Evolutionary conservation across 352 stramenopile genomes (phyloP).

Genomic region (Aphanomyces euteiches): DNA sequence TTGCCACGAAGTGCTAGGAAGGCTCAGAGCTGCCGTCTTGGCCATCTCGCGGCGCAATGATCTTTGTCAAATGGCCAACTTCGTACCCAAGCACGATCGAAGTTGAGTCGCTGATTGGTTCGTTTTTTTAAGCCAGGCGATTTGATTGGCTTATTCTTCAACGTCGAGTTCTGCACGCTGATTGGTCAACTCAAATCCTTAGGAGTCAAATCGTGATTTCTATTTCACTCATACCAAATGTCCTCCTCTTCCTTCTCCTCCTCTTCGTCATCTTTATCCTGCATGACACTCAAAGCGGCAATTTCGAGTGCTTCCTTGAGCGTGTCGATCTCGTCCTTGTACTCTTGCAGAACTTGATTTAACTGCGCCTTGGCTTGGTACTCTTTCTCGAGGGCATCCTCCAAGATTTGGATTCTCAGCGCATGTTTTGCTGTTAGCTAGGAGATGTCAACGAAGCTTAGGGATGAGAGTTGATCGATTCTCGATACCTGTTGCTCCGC

Average conservation of each 20-base stretch:
- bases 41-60: conserved; percentile 1
- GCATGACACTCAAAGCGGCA: conserved; percentile 50
- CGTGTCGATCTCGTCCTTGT: conserved; percentile 71
- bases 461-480: not conserved
- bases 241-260: conserved; percentile 23
- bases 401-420: conserved; percentile 44
- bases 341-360: conserved; percentile 53
- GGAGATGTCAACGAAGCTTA: not conserved
- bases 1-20: conserved; percentile 17
- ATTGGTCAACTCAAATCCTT: conserved; percentile 11
- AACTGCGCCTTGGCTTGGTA: conserved; percentile 48
- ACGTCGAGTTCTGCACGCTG: conserved; percentile 4
- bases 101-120: conserved; percentile 5
- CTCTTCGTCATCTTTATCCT: conserved; percentile 27
- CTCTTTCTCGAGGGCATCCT: conserved; percentile 61
- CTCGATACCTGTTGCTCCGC: conserved; percentile 44
- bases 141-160: not conserved
- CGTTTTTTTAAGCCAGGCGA: not conserved
- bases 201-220: not conserved
- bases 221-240: not conserved
- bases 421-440: conserved; percentile 43
- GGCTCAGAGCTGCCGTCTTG: conserved; percentile 20
- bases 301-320: conserved; percentile 73
- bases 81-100: not conserved
- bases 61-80: conserved; percentile 1